Percentiles rank a stretch among this genome's conserved stretches.
Evolutionary conservation across 768 basidiomycete species (phyloP).

Genomic region (Saitozyma podzolica): DNA sequence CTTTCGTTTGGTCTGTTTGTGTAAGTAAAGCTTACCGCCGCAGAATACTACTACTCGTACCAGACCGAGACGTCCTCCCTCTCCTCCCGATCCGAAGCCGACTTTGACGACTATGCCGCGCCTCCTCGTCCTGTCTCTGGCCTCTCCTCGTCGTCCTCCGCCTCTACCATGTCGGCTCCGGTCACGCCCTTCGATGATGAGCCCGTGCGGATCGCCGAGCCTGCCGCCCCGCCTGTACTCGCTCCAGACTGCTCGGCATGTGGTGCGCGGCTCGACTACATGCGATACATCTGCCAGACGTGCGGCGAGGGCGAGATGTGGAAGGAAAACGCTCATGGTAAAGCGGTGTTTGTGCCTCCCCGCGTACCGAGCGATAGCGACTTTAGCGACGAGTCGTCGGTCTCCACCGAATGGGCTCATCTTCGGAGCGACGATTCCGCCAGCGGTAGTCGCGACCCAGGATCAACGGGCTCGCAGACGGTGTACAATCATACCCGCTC

Average conservation of each 20-base stretch:
- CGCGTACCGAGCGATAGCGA: slow-evolving; percentile 6
- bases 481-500: slow-evolving; percentile 14
- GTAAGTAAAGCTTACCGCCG: neutral
- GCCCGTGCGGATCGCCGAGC: slow-evolving; percentile 32
- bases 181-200: slow-evolving; percentile 13
- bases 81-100: slow-evolving; percentile 2
- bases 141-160: slow-evolving; percentile 7
- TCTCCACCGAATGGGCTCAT: slow-evolving; percentile 18
- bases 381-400: slow-evolving; percentile 11
- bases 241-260: slow-evolving; percentile 77
- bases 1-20: neutral
- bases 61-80: slow-evolving; percentile 26
- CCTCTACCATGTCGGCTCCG: neutral
- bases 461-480: slow-evolving; percentile 18
- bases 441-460: neutral
- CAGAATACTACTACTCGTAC: slow-evolving; percentile 52
- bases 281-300: slow-evolving; percentile 84
- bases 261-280: slow-evolving; percentile 68
- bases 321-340: slow-evolving; percentile 31
- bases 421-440: slow-evolving; percentile 3
- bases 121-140: slow-evolving; percentile 2
- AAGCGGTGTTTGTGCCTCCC: slow-evolving; percentile 11
- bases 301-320: slow-evolving; percentile 65
- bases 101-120: slow-evolving; percentile 6
- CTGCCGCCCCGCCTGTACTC: slow-evolving; percentile 58